Evolutionary conservation across 768 basidiomycete species (phyloP).

Genomic region (Dacryopinax spathularia): DNA sequence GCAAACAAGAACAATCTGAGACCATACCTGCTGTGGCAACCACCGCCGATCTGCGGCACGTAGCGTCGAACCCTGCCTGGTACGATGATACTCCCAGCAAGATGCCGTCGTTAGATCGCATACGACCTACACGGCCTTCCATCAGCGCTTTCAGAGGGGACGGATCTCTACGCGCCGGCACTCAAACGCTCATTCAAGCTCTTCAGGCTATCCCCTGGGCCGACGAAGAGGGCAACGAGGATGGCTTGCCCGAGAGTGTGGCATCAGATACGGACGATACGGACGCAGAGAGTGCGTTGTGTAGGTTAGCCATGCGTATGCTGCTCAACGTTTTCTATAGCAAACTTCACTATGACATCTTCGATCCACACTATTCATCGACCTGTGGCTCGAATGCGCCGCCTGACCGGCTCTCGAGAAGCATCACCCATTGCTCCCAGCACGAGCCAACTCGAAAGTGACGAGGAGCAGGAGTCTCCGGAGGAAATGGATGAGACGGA

Average conservation of each 20-base stretch:
- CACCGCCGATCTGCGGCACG: not conserved
- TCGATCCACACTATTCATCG: slow-evolving; percentile 82
- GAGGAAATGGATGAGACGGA: slow-evolving; percentile 30
- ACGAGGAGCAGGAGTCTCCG: slow-evolving; percentile 7
- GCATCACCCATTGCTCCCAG: not conserved
- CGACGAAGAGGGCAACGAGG: slow-evolving; percentile 53
- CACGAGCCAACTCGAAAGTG: slow-evolving; percentile 2
- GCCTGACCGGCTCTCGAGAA: not conserved
- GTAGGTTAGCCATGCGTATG: not conserved
- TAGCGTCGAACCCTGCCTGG: slow-evolving; percentile 48
- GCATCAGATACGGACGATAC: not conserved
- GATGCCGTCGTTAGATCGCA: not conserved
- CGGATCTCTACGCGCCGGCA: slow-evolving; percentile 72
- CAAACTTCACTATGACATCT: slow-evolving; percentile 43
- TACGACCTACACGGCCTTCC: slow-evolving; percentile 27
- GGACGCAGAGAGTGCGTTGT: not conserved
- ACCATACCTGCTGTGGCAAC: slow-evolving; percentile 13
- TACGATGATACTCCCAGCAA: slow-evolving; percentile 18
- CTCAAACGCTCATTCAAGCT: slow-evolving; percentile 79
- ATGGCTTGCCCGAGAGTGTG: slow-evolving; percentile 29
- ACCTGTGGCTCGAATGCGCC: slow-evolving; percentile 27
- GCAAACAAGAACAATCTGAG: slow-evolving; percentile 7
- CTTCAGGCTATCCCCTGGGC: slow-evolving; percentile 73
- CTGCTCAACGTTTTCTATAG: slow-evolving; percentile 17
- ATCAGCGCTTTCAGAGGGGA: slow-evolving; percentile 46